Conservation (phyloP, 2,329 filamentous ascomycete species). For the Rutstroemia sp. region DNA sequence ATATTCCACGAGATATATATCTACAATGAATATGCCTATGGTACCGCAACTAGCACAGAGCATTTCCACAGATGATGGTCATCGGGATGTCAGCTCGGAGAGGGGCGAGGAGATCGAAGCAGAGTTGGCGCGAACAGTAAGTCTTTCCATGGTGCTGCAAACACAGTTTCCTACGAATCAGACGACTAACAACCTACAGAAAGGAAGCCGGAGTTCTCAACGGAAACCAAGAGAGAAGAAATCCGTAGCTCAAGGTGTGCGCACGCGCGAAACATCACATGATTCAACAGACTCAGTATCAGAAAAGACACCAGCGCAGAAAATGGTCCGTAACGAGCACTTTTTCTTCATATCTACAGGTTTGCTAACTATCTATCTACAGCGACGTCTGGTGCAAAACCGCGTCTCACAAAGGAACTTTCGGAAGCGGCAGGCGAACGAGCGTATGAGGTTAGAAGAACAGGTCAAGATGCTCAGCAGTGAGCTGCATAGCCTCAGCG, state of each 20-base stretch:
- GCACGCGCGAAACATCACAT: slow-evolving; percentile 10
- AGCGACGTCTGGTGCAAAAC: slow-evolving; percentile 10
- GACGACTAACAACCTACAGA: not conserved
- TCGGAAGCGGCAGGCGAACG: slow-evolving; percentile 9
- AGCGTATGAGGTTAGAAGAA: slow-evolving; percentile 6
- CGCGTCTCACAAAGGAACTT: slow-evolving; percentile 10
- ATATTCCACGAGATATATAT: slow-evolving; percentile 3
- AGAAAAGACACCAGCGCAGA: slow-evolving; percentile 8
- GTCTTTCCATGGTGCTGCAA: not conserved
- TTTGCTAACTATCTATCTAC: not conserved
- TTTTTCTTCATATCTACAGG: not conserved
- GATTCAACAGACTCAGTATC: slow-evolving; percentile 6
- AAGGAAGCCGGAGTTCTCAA: not conserved
- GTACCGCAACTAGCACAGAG: not conserved
- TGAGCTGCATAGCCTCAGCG: slow-evolving; percentile 4
- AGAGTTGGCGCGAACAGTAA: not conserved
- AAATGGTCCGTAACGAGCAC: not conserved
- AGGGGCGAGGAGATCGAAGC: slow-evolving; percentile 1
- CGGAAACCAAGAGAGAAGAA: not conserved
- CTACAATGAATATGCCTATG: not conserved
- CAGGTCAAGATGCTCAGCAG: slow-evolving; percentile 8
- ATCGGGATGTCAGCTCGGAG: not conserved
- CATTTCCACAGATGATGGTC: not conserved
- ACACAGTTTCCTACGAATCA: not conserved
- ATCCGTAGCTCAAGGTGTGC: slow-evolving; percentile 1